These are phyloP conservation scores for Brassica balearica DNA, from an alignment of 441 rosid species.

Conservation along the genomic window DNA sequence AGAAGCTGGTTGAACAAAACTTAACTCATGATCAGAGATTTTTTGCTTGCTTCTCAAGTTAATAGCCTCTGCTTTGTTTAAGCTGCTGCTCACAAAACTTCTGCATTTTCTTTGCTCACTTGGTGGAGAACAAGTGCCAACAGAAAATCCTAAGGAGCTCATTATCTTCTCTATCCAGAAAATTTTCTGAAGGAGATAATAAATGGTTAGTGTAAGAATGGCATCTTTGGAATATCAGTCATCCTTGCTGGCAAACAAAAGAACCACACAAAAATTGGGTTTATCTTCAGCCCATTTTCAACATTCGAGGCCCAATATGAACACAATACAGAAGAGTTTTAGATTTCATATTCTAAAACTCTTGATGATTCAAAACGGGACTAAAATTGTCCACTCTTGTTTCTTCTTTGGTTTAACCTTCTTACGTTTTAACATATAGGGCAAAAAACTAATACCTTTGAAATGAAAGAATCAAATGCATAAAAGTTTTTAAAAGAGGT, in stretches of 20 bases:
- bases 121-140: conserved; percentile 49
- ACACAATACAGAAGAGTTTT: background rate
- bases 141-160: conserved; percentile 63
- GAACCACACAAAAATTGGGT: conserved; percentile 36
- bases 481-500: background rate
- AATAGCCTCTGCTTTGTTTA: conserved; percentile 34
- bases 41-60: conserved; percentile 35
- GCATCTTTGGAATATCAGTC: conserved; percentile 27
- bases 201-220: conserved; percentile 29
- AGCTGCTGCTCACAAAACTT: conserved; percentile 33
- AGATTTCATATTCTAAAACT: background rate
- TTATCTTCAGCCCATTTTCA: background rate
- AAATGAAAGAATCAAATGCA: conserved; percentile 14
- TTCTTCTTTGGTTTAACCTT: conserved; percentile 5
- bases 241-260: conserved; percentile 41
- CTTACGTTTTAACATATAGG: background rate
- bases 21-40: conserved; percentile 36
- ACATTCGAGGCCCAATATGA: conserved; percentile 22
- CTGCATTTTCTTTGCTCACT: conserved; percentile 39
- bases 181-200: conserved; percentile 27
- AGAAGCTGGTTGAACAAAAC: conserved; percentile 39
- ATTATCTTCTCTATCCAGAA: conserved; percentile 50
- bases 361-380: background rate
- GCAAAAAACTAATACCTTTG: background rate
- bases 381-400: background rate